Conservation (phyloP, 352 stramenopile species). For the Stephanocyclus meneghinianus region DNA sequence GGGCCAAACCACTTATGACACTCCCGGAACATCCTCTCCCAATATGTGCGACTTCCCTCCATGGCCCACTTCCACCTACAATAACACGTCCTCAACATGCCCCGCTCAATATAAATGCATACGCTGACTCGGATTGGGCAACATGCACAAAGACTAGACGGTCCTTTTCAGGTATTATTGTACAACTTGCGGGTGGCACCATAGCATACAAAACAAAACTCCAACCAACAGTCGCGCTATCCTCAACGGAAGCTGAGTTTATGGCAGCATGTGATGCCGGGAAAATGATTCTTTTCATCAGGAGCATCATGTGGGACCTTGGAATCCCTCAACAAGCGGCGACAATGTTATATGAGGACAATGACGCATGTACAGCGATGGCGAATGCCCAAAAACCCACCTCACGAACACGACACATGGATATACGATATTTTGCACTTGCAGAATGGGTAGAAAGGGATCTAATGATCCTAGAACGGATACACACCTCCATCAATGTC, state of each 20-base stretch:
- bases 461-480: slow-evolving; percentile 3
- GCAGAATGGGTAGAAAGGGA: slow-evolving; percentile 49
- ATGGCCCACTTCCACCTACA: slow-evolving; percentile 3
- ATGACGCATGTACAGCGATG: slow-evolving; percentile 27
- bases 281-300: slow-evolving; percentile 22
- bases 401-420: slow-evolving; percentile 28
- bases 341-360: slow-evolving; percentile 6
- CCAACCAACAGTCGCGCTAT: too few species aligned
- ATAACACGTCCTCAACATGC: not conserved
- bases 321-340: too few species aligned
- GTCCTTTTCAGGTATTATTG: slow-evolving; percentile 24
- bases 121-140: slow-evolving; percentile 18
- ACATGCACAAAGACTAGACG: not conserved
- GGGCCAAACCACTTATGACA: not conserved
- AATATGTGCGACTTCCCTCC: not conserved
- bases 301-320: not conserved
- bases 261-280: not conserved
- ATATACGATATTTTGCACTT: slow-evolving; percentile 17
- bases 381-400: slow-evolving; percentile 35
- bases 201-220: too few species aligned
- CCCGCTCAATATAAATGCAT: slow-evolving; percentile 5
- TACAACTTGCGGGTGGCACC: slow-evolving; percentile 17
- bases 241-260: too few species aligned
- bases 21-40: slow-evolving; percentile 18
- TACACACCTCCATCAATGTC: slow-evolving; percentile 22